Conservation (phyloP, 805 yeast species). For the Sungouiozyma intestinalis region DNA sequence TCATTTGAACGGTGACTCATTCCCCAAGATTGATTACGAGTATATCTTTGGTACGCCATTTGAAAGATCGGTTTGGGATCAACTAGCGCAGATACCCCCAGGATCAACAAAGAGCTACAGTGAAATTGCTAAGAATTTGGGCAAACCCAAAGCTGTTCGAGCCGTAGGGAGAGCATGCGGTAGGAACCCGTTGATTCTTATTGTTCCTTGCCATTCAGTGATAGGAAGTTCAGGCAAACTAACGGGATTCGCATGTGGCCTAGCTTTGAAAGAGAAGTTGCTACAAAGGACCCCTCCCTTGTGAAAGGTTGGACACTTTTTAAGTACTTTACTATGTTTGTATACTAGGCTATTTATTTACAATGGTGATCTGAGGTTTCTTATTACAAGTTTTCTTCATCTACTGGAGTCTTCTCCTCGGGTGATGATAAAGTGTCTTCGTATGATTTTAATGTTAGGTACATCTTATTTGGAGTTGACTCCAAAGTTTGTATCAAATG, state of each 20-base stretch:
- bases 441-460: conserved; percentile 64
- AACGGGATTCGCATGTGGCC: conserved; percentile 34
- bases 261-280: conserved; percentile 24
- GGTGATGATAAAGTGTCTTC: conserved; percentile 28
- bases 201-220: conserved; percentile 38
- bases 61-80: conserved; percentile 33
- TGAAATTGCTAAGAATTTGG: conserved; percentile 26
- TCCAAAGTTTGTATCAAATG: conserved; percentile 78
- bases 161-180: conserved; percentile 35
- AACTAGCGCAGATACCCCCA: conserved; percentile 19
- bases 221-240: conserved; percentile 24
- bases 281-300: conserved; percentile 4
- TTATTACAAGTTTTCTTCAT: too few relatives aligned
- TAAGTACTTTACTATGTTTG: too few relatives aligned
- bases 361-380: neutral
- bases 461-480: conserved; percentile 53
- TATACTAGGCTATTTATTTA: neutral
- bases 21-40: conserved; percentile 11
- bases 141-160: conserved; percentile 25
- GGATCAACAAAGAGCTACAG: conserved; percentile 30
- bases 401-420: neutral
- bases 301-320: neutral
- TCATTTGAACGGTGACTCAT: neutral
- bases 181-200: conserved; percentile 30
- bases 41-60: conserved; percentile 32